Percentiles rank a stretch among this genome's conserved stretches.
phyloP scores from a whole-genome alignment of 129 eudicot species.

The Artemisia annua region DNA sequence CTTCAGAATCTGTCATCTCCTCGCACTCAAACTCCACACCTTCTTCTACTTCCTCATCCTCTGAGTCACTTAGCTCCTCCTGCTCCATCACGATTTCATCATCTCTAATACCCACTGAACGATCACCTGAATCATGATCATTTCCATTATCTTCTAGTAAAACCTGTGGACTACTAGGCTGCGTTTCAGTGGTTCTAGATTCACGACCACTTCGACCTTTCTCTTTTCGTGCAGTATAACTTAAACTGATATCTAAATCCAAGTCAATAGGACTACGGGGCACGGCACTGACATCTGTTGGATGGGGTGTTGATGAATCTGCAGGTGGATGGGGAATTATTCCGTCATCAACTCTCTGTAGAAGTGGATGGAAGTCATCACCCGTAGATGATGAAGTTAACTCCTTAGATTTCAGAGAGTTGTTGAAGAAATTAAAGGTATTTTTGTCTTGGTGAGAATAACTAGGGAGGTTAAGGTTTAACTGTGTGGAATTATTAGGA shows the following conservation, averaged over 20 bases:
- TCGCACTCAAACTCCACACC: slow-evolving; percentile 91
- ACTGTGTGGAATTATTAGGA: slow-evolving; percentile 49
- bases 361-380: slow-evolving; percentile 85
- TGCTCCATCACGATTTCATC: slow-evolving; percentile 94
- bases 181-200: slow-evolving; percentile 24
- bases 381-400: slow-evolving; percentile 34
- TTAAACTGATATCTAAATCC: slow-evolving; percentile 74
- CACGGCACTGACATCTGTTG: slow-evolving; percentile 29
- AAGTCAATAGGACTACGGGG: slow-evolving; percentile 56
- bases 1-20: slow-evolving; percentile 94
- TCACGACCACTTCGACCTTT: slow-evolving; percentile 29
- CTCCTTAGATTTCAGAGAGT: slow-evolving; percentile 48
- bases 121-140: slow-evolving; percentile 37
- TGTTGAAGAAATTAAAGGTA: slow-evolving; percentile 46
- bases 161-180: slow-evolving; percentile 18
- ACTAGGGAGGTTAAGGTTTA: slow-evolving; percentile 60
- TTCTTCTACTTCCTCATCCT: slow-evolving; percentile 74
- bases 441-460: slow-evolving; percentile 51
- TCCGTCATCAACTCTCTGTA: slow-evolving; percentile 58
- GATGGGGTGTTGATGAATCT: slow-evolving; percentile 26
- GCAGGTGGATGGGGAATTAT: slow-evolving; percentile 29
- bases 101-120: slow-evolving; percentile 25
- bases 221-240: slow-evolving; percentile 50
- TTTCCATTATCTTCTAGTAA: slow-evolving; percentile 24
- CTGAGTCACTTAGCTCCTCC: slow-evolving; percentile 97